phyloP scores from a whole-genome alignment of 345 rosid genomes.

The Eutrema yunnanense region DNA sequence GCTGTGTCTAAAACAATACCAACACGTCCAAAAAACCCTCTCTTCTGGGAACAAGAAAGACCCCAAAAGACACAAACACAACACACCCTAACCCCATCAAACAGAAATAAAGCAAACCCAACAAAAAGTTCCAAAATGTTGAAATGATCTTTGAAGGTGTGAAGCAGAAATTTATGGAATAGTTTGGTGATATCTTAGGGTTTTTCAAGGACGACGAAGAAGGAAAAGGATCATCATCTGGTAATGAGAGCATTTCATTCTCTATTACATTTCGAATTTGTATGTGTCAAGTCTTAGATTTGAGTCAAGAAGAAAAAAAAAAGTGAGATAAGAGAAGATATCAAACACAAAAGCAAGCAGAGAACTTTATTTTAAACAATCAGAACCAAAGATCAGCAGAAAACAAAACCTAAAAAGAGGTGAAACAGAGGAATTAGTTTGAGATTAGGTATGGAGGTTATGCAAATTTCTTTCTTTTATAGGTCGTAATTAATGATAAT shows the following conservation, averaged over 20 bases:
- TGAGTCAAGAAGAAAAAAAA: neutral
- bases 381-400: neutral
- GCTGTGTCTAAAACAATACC: slow-evolving; percentile 22
- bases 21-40: slow-evolving; percentile 19
- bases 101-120: slow-evolving; percentile 15
- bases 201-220: neutral
- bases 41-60: slow-evolving; percentile 24
- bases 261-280: neutral
- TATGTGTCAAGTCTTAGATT: neutral
- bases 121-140: neutral
- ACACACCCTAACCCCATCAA: slow-evolving; percentile 7
- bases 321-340: neutral
- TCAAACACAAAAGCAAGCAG: neutral
- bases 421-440: slow-evolving; percentile 19
- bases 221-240: slow-evolving; percentile 12
- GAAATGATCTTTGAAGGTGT: neutral
- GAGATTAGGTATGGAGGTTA: slow-evolving; percentile 21
- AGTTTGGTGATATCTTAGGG: neutral
- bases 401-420: neutral
- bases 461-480: neutral
- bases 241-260: slow-evolving; percentile 1
- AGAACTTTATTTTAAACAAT: neutral
- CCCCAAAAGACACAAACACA: slow-evolving; percentile 23
- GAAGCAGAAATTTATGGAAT: neutral
- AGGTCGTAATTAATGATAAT: neutral